A percentile compares a stretch with the other conserved stretches of the same genome.
Conservation (phyloP, 805 yeast species). For the Pichia deserticola region DNA sequence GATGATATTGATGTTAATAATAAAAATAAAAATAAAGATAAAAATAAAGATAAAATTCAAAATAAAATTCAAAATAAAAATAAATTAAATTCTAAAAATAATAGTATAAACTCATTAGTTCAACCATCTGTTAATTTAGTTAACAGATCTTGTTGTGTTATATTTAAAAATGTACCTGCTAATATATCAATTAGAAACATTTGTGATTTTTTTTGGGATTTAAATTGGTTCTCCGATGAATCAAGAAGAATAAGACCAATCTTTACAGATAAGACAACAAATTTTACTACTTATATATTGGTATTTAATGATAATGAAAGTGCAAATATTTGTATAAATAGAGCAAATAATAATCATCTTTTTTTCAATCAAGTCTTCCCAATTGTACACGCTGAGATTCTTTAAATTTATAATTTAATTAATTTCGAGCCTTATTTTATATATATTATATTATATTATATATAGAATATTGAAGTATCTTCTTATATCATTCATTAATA, state of each 20-base stretch:
- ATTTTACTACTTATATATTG: conserved; percentile 29
- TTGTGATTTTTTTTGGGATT: conserved; percentile 39
- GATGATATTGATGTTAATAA: no score
- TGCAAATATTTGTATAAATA: conserved; percentile 44
- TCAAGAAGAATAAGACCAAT: conserved; percentile 14
- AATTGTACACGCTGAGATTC: conserved; percentile 27
- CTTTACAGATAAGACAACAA: conserved; percentile 5
- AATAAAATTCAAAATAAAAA: no score
- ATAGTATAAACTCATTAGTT: no score
- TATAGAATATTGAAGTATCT: no score
- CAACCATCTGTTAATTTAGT: neutral
- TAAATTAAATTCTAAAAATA: no score
- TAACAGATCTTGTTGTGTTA: conserved; percentile 22
- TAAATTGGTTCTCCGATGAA: conserved; percentile 31
- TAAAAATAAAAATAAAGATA: no score
- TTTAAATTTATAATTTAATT: conserved; percentile 9
- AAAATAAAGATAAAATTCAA: no score
- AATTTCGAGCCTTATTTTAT: neutral
- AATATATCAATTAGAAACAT: conserved; percentile 33
- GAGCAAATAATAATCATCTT: conserved; percentile 40
- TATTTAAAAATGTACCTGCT: conserved; percentile 42
- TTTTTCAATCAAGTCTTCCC: conserved; percentile 24
- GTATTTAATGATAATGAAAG: conserved; percentile 38
- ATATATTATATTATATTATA: no score
- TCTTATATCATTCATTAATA: no score